phyloP scores from a whole-genome alignment of 23 red algal species.

The Chondrus crispus region DNA sequence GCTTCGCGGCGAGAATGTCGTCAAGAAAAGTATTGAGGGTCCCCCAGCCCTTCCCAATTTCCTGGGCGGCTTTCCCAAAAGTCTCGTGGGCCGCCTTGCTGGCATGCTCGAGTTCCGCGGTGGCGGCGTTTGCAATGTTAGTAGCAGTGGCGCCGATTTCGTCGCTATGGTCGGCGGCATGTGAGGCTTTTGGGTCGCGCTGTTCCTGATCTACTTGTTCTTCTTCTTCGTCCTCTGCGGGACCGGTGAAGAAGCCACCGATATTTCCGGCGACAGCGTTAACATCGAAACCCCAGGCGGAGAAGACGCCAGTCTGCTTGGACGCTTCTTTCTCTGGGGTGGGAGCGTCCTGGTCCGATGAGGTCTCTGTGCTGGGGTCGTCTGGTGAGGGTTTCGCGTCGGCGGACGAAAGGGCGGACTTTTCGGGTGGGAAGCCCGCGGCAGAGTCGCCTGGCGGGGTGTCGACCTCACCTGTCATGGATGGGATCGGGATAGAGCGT shows the following conservation, averaged over 20 bases:
- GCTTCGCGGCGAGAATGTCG: slow-evolving; percentile 40
- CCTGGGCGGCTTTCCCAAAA: slow-evolving; percentile 48
- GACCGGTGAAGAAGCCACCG: neutral
- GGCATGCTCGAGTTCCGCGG: slow-evolving; percentile 24
- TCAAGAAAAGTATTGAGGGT: slow-evolving; percentile 59
- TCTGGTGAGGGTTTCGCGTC: too few relatives aligned
- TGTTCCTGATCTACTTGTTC: neutral
- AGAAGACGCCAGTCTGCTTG: neutral
- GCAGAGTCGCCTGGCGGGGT: too few relatives aligned
- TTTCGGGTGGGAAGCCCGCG: too few relatives aligned
- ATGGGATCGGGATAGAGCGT: too few relatives aligned
- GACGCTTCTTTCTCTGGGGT: too few relatives aligned
- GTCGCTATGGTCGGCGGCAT: neutral
- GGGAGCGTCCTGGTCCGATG: too few relatives aligned
- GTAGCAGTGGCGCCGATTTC: neutral
- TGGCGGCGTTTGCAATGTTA: slow-evolving; percentile 33
- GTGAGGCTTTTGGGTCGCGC: neutral
- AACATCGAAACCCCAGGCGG: neutral
- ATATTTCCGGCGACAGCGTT: neutral
- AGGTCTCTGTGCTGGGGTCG: too few relatives aligned
- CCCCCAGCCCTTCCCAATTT: slow-evolving; percentile 57
- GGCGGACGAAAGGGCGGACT: too few relatives aligned
- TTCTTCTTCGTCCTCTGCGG: neutral
- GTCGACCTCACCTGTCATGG: too few relatives aligned
- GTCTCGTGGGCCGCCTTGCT: slow-evolving; percentile 47